Conservation (phyloP, 2,329 filamentous ascomycete genomes). For the Colletotrichum nymphaeae region DNA sequence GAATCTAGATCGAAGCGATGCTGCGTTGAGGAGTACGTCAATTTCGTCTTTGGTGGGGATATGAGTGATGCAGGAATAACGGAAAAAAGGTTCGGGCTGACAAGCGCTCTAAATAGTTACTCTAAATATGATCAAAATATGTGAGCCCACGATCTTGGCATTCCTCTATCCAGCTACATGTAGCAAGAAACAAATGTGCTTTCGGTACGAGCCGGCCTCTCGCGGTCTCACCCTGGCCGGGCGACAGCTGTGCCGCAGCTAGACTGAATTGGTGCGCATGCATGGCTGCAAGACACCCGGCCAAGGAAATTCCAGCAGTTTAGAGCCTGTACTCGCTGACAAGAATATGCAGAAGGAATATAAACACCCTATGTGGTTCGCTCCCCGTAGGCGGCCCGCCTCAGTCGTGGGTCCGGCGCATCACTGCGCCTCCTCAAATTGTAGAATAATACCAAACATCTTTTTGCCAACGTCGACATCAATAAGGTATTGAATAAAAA, state of each 20-base stretch:
- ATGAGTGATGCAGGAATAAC: not conserved
- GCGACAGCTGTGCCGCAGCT: constrained; percentile 19
- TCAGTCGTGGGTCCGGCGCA: not conserved
- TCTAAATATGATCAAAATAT: not conserved
- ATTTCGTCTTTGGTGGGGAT: not conserved
- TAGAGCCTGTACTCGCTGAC: not conserved
- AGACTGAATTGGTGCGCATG: not conserved
- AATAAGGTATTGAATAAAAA: not conserved
- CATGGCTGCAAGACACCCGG: not conserved
- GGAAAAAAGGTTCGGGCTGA: not conserved
- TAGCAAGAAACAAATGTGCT: not conserved
- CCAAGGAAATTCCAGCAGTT: not conserved
- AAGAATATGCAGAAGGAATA: not conserved
- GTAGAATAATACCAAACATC: too few relatives aligned
- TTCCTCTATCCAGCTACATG: not conserved
- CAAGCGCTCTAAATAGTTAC: not conserved
- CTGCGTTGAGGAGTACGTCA: not conserved
- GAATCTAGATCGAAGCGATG: not conserved
- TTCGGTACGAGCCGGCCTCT: not conserved
- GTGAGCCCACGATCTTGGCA: not conserved
- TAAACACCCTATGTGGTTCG: not conserved
- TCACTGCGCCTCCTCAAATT: not conserved
- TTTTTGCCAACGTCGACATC: too few relatives aligned
- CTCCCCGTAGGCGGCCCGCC: not conserved
- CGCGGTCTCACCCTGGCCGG: constrained; percentile 13